These are phyloP conservation scores for Pichia sp. DNA, from an alignment of 1,139 yeast species.

Conservation along the genomic window DNA sequence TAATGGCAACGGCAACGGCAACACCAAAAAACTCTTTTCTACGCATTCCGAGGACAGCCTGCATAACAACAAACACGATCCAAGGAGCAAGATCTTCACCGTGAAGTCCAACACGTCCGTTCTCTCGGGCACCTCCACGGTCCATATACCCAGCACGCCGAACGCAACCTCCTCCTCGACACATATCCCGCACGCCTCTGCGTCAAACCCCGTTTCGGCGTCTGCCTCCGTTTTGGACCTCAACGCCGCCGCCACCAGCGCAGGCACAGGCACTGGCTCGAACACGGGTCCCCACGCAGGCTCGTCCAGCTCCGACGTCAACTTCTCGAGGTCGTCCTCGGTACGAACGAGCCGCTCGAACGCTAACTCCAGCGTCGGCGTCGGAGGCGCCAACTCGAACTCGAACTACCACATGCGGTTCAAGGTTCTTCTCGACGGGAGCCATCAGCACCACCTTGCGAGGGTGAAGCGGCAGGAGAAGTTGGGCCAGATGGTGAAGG, in stretches of 20 bases:
- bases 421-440: slow-evolving; percentile 55
- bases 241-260: neutral
- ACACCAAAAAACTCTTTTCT: neutral
- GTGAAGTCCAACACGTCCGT: slow-evolving; percentile 2
- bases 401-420: slow-evolving; percentile 35
- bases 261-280: neutral
- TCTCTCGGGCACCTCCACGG: neutral
- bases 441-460: slow-evolving; percentile 74
- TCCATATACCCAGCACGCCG: neutral
- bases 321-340: slow-evolving; percentile 5
- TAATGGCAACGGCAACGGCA: neutral
- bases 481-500: slow-evolving; percentile 79
- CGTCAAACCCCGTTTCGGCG: neutral
- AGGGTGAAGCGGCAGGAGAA: slow-evolving; percentile 85
- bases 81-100: neutral
- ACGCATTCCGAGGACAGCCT: neutral
- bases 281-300: neutral
- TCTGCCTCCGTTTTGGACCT: neutral
- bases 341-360: slow-evolving; percentile 1
- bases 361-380: neutral
- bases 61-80: neutral
- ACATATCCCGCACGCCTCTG: neutral
- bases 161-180: neutral
- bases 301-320: neutral
- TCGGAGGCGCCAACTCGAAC: slow-evolving; percentile 5